A percentile compares a stretch with the other conserved stretches of the same genome.
Conservation (phyloP, 257 asterid genomes). For the Solanum dulcamara region DNA sequence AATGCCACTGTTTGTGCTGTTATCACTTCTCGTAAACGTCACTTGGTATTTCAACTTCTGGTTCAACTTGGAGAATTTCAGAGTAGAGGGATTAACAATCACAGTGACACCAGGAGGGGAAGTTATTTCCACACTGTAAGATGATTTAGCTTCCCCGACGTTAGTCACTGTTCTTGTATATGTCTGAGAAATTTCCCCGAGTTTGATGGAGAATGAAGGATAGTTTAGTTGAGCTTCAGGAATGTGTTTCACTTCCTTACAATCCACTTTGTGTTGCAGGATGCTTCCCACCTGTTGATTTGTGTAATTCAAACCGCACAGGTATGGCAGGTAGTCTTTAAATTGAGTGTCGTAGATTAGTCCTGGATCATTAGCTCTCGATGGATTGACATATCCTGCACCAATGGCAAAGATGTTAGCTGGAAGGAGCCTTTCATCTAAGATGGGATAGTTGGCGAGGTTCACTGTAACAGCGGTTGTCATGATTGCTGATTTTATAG, state of each 20-base stretch:
- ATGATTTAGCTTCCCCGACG: constrained; percentile 23
- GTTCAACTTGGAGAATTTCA: constrained; percentile 11
- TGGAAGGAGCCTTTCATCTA: constrained; percentile 17
- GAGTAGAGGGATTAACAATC: constrained; percentile 16
- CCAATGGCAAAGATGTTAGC: constrained; percentile 27
- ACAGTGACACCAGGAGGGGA: constrained; percentile 18
- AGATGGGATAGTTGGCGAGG: constrained; percentile 9
- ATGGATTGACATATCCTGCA: constrained; percentile 39
- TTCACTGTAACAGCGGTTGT: constrained; percentile 31
- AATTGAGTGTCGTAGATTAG: constrained; percentile 33
- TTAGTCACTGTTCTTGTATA: constrained; percentile 35
- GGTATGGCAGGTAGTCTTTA: constrained; percentile 30
- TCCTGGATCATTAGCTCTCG: constrained; percentile 34
- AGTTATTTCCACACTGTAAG: constrained; percentile 14
- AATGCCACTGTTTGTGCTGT: not conserved
- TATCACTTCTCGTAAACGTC: not conserved
- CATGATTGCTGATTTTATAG: constrained; percentile 49
- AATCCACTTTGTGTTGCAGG: constrained; percentile 10
- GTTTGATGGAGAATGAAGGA: constrained; percentile 11
- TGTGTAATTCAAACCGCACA: constrained; percentile 43
- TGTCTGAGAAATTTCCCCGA: not conserved
- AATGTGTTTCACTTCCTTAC: constrained; percentile 7
- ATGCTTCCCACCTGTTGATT: constrained; percentile 3
- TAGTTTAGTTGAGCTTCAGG: constrained; percentile 15
- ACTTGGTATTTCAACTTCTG: constrained; percentile 22